Evolutionary conservation across 495 filamentous ascomycete genomes (phyloP), one percentile per base, ranked within the genome.

Genomic region (Hypoxylon intermedium): DNA sequence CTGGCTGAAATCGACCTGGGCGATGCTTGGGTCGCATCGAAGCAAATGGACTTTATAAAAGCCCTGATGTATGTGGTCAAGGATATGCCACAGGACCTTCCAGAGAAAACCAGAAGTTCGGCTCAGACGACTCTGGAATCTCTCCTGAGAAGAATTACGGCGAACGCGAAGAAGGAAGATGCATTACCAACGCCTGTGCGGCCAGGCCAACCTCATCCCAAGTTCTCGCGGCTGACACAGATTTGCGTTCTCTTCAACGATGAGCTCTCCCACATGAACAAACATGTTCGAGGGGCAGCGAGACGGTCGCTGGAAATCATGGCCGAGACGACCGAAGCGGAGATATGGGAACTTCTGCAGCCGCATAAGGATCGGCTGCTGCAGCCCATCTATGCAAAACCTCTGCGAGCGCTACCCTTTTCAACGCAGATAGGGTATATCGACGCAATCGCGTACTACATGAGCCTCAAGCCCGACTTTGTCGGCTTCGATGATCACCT

Each of bases 61-160:
- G 90, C 91, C 9, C 77, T 99, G 44, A 85, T 96, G 76, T 97
- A 95, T 77, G 92, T 97, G 63, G 89, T 98, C 74, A 98, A 99
- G 71, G 95, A 99, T 72, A 94, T 96, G 79, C 93, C 95, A 1
- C 77, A 87, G 30, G 95, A 98, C 70, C 80, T 98, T 0, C 91
- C 95, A 7, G 91, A 93, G 19, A 89, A 86, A 63, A 97, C 93
- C 1, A 82, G 95, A 3, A 75, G 85, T 18, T 87, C 86, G 45
- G 92, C 95, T 2, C 89, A 92, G 70, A 83, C 87, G 2, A 95
- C 92, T 0, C 75, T 98, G 37, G 87, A 93, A 52, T 77, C 88
- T 31, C 83, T 98, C 11, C 73, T 98, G 9, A 79, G 82, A 53
- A 81, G 87, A 38, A 91, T 92, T 77, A 90, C 88, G 52, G 86